Percentiles rank a stretch among this genome's conserved stretches.
phyloP scores from a whole-genome alignment of 192 early-diverging fungal genomes.

The Linnemannia elongata region DNA sequence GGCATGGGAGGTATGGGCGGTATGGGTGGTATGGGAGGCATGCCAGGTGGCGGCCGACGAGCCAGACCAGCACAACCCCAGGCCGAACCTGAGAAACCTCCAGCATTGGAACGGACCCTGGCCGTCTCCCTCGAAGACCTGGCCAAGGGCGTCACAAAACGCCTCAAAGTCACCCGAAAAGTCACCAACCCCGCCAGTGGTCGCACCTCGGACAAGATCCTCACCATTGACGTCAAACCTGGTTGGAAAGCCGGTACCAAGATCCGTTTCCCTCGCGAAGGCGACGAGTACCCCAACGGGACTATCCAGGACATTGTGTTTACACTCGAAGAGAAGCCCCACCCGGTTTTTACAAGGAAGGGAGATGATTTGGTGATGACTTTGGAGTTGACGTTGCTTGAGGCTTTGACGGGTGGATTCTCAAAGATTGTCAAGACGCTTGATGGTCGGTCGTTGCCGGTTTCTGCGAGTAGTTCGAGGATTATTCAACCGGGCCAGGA shows the following conservation, averaged over 20 bases:
- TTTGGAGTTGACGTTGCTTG: conserved; percentile 78
- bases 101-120: conserved; percentile 74
- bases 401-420: conserved; percentile 85
- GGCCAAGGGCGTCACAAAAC: conserved; percentile 90
- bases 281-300: conserved; percentile 87
- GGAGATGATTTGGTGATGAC: conserved; percentile 83
- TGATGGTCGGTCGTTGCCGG: conserved; percentile 79
- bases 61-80: conserved; percentile 4
- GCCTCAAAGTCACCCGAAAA: conserved; percentile 92
- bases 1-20: conserved; percentile 2
- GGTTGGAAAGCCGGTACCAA: conserved; percentile 99
- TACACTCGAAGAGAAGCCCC: conserved; percentile 92
- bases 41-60: conserved; percentile 42
- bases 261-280: conserved; percentile 89
- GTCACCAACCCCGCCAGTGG: conserved; percentile 54
- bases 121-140: conserved; percentile 92
- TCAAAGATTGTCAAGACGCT: conserved; percentile 79
- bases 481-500: conserved; percentile 81
- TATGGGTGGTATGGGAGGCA: conserved; percentile 22
- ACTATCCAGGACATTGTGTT: conserved; percentile 94
- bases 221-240: conserved; percentile 89
- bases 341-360: conserved; percentile 84
- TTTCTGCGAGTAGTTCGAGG: conserved; percentile 65
- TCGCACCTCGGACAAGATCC: conserved; percentile 78
- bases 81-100: conserved; percentile 35